Evolutionary conservation across 2,329 filamentous ascomycete genomes (phyloP), one percentile per base, ranked within the genome.

Genomic region (Diplodia intermedia): DNA sequence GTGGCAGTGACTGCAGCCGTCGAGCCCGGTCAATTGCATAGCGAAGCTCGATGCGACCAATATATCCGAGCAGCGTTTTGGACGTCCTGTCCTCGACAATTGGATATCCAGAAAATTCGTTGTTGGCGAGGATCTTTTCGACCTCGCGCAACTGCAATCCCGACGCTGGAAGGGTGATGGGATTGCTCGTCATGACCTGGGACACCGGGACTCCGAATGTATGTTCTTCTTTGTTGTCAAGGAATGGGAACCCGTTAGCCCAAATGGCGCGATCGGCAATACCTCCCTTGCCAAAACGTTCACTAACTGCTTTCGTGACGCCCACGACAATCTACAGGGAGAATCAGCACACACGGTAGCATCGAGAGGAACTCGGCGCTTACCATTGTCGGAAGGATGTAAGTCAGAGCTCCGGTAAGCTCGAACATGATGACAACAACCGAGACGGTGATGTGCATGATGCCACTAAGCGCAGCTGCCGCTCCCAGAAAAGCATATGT

Each of bases 361-460:
- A 47, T 23, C 7, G 31, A 2, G 40, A 73, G 26, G 11, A 38
- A 11, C 6, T 2, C 18, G 1, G 43, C 8, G 54, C 82, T 70
- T 75, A 86, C 84, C 95, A 99, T 99, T 15, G 94, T 98, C 0
- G 95, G 95, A 33, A 99, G 83, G 71, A 99, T 98, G 76, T 99
- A 99, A 1, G 94, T 97, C 69, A 98, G 82, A 7, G 95, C 95
- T n/a, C 95, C 95, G 0, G 95, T 99, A 60, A 99, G 86, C 80
- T 99, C 95, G 75, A 98, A 98, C 95, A 99, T 98, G 79, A 99
- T 99, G 75, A 99, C 95, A 2, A 97, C 94, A 11, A 99, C 93
- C 0, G 94, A 96, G 18, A 99, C 89, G 0, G 94, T 97, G 70
- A 99, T 91, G 79, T 98, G 95, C 94, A 98, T 99, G 75, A 98